These are phyloP conservation scores for Calendula officinalis DNA, from an alignment of 129 eudicot species.

Conservation along the genomic window DNA sequence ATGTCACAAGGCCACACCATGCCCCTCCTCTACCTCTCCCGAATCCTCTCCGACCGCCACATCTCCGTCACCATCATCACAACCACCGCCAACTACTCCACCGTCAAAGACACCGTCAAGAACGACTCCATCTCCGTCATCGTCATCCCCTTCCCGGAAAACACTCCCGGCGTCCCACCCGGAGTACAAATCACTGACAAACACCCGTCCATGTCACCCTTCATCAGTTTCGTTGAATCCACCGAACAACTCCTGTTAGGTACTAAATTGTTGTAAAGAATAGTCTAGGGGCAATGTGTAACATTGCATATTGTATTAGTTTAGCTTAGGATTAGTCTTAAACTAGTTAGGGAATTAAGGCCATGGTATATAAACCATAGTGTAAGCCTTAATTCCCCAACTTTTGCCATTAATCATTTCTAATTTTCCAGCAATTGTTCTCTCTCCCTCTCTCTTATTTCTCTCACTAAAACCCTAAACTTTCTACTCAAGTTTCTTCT, in stretches of 20 bases:
- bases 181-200: constrained; percentile 46
- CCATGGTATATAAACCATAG: too few relatives aligned
- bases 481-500: too few relatives aligned
- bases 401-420: too few relatives aligned
- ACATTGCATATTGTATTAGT: too few relatives aligned
- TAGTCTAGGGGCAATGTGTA: too few relatives aligned
- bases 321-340: too few relatives aligned
- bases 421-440: too few relatives aligned
- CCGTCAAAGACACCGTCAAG: constrained; percentile 31
- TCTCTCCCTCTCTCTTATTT: too few relatives aligned
- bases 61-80: constrained; percentile 60
- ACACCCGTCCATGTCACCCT: constrained; percentile 27
- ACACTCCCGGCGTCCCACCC: constrained; percentile 28
- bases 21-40: constrained; percentile 67
- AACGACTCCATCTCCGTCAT: constrained; percentile 29
- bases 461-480: too few relatives aligned
- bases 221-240: constrained; percentile 35
- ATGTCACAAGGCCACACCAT: constrained; percentile 75
- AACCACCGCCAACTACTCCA: constrained; percentile 49
- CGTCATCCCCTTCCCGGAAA: constrained; percentile 44
- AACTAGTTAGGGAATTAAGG: too few relatives aligned
- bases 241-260: constrained; percentile 37
- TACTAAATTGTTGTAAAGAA: too few relatives aligned
- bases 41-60: constrained; percentile 47
- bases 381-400: too few relatives aligned